phyloP scores from a whole-genome alignment of 2,329 filamentous ascomycete species.

The Stemphylium vesicarium region DNA sequence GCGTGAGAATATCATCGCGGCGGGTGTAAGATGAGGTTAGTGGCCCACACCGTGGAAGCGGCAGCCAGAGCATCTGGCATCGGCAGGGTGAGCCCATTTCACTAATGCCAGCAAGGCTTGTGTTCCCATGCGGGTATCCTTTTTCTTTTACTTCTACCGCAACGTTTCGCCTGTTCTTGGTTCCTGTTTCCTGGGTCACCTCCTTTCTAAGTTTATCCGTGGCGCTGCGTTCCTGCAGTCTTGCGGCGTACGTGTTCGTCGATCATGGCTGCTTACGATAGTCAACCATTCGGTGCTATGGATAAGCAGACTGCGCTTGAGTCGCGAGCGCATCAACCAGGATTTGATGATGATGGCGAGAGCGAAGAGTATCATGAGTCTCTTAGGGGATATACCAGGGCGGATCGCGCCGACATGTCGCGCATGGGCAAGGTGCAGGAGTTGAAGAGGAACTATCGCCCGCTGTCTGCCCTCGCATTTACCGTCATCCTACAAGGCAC shows the following conservation, averaged over 20 bases:
- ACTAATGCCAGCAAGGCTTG: constrained; percentile 1
- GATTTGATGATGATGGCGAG: constrained; percentile 27
- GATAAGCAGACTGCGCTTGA: constrained; percentile 15
- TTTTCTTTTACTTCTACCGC: constrained; percentile 10
- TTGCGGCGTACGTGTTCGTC: constrained; percentile 3
- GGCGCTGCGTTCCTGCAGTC: constrained; percentile 19
- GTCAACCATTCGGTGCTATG: constrained; percentile 14
- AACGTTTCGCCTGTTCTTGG: constrained; percentile 1
- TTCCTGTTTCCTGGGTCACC: neutral
- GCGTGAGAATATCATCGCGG: neutral
- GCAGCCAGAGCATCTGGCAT: neutral
- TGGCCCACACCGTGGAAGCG: constrained; percentile 6
- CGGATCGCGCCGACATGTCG: constrained; percentile 39
- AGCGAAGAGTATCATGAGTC: constrained; percentile 37
- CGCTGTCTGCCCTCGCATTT: constrained; percentile 41
- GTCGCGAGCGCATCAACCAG: constrained; percentile 6
- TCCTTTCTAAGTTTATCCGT: constrained; percentile 9
- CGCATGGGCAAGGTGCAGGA: constrained; percentile 46
- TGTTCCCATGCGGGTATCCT: neutral
- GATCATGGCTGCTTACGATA: constrained; percentile 27
- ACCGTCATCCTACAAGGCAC: constrained; percentile 43
- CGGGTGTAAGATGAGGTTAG: neutral
- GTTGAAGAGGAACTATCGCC: constrained; percentile 43
- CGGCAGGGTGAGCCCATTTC: constrained; percentile 4
- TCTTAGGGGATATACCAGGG: constrained; percentile 34